Base-by-base conservation (phyloP, 176 grass and related monocot genomes). In the Eragrostis nindensis region DNA sequence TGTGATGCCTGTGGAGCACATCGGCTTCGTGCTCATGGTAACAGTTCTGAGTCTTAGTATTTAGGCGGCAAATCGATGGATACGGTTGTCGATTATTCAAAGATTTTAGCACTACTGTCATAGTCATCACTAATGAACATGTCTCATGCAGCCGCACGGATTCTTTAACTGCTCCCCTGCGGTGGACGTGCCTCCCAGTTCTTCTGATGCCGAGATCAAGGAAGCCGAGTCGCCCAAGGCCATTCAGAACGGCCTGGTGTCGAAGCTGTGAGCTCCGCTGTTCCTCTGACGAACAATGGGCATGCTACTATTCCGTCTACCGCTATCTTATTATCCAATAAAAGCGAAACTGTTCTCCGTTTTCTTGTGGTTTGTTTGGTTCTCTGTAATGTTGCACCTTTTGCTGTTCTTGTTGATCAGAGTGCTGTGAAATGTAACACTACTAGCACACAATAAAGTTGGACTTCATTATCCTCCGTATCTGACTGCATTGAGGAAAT, bases 151-250 rank as follows among this genome's bases (percentile, higher is more conserved):
- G 97, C 97, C 97, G 2, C 93, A 99, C 44, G 97, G 97, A 73
- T 99, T 99, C 93, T 99, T 99, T 93, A 99, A 99, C 84, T 94
- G 97, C 69, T 99, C 97, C 16, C 89, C 97, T 21, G 91, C 97
- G 0, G 89, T 99, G 3, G 97, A 99, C 43, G 97, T 99, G 80
- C 89, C 97, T 74, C 97, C 93, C 1, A 79, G 83, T 70, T 48
- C 84, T 8, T 87, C 80, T 44, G 97, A 96, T 30, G 70, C 79
- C 6, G 97, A 94, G 18, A 62, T 85, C 32, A 99, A 99, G 89
- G 97, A 99, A 64, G 85, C 50, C 43, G 83, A 88, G 17, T 84
- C 85, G 21, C 75, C 97, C 13, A 99, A 99, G 82, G 67, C 83
- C 75, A 93, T 90, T 64, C 91, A 94, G 69, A 99, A 83, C 11